Conservation (phyloP, 1,284 basidiomycete genomes). For the Inonotus obliquus region DNA sequence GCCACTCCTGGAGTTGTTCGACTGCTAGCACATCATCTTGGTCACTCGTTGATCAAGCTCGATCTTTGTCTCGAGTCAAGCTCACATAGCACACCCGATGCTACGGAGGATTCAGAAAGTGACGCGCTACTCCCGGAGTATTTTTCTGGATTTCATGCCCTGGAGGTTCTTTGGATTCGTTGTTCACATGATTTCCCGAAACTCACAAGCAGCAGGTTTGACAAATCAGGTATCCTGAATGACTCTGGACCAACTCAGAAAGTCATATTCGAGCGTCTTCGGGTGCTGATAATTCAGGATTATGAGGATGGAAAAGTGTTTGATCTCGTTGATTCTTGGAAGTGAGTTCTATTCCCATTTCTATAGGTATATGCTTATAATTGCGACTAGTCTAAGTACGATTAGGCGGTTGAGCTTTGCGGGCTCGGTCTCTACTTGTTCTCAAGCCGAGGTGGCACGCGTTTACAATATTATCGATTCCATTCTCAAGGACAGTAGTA, state of each 20-base stretch:
- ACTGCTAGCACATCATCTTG: not conserved
- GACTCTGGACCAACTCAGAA: not conserved
- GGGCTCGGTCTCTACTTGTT: not conserved
- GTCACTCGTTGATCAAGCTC: not conserved
- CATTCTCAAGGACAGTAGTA: not conserved
- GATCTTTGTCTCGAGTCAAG: constrained; percentile 1
- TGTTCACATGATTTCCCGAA: not conserved
- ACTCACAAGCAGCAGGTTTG: not conserved
- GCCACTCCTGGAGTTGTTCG: not conserved
- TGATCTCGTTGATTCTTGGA: not conserved
- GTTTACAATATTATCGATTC: not conserved
- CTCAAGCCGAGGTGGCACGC: not conserved
- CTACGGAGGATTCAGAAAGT: not conserved
- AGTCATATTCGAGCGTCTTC: not conserved
- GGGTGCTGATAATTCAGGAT: not conserved
- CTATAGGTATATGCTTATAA: too few relatives aligned
- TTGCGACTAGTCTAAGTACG: not conserved
- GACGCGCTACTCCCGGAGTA: not conserved
- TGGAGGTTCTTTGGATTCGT: constrained; percentile 5
- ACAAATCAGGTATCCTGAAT: not conserved
- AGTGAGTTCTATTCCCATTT: too few relatives aligned
- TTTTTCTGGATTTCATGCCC: not conserved
- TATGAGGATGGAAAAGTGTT: constrained; percentile 1
- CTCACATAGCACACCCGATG: not conserved
- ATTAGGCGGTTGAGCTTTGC: not conserved